A percentile compares a stretch with the other conserved stretches of the same genome.
These are phyloP conservation scores for Pyricularia pennisetigena DNA, from an alignment of 2,329 filamentous ascomycete genomes.

Conservation along the genomic window DNA sequence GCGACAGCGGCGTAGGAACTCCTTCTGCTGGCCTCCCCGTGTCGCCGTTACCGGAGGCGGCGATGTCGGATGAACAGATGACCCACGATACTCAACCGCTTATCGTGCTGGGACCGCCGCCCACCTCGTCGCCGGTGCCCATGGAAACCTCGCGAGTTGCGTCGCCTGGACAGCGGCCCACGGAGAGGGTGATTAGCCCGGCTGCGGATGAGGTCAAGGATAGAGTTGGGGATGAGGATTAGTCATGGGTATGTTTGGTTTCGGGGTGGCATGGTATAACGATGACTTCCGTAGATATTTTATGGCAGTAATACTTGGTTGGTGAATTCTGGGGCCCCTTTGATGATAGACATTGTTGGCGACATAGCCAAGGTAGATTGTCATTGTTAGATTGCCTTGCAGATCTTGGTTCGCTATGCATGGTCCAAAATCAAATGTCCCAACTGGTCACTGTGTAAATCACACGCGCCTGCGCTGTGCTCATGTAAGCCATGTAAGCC, in stretches of 20 bases:
- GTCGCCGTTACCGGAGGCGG: conserved; percentile 36
- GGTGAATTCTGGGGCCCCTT: background rate
- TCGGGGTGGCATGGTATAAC: background rate
- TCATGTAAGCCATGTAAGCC: background rate
- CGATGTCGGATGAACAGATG: conserved; percentile 18
- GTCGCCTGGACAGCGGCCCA: conserved; percentile 19
- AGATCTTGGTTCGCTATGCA: too few relatives aligned
- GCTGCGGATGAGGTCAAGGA: conserved; percentile 40
- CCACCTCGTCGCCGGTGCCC: conserved; percentile 5
- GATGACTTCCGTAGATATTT: background rate
- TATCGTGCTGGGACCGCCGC: background rate
- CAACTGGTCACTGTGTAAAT: background rate
- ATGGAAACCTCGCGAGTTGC: background rate
- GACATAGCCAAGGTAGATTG: background rate
- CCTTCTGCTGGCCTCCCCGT: conserved; percentile 27
- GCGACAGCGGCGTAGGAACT: conserved; percentile 40
- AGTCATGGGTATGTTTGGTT: background rate
- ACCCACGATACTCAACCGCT: background rate
- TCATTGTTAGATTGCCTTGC: background rate
- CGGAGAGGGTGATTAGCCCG: conserved; percentile 39
- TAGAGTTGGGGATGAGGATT: conserved; percentile 43
- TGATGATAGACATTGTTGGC: background rate
- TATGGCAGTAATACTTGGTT: background rate
- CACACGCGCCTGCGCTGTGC: background rate
- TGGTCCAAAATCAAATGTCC: too few relatives aligned